Evolutionary conservation across 208 protist species (phyloP), one percentile per base, ranked within the genome.

Genomic region (Leishmania arabica): DNA sequence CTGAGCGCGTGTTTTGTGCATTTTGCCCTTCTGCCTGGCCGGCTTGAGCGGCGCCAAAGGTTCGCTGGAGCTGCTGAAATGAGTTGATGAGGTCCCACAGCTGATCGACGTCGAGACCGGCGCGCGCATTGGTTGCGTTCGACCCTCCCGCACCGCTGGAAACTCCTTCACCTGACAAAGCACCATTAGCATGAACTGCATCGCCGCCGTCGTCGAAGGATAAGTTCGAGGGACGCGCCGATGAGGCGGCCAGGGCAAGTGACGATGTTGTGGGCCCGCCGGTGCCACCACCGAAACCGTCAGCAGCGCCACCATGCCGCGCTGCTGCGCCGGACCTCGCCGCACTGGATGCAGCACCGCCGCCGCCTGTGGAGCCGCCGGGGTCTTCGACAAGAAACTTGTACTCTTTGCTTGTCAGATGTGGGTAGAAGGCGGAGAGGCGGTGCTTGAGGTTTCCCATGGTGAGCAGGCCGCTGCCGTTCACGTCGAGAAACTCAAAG

Each of bases 401-500:
- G 88, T 97, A 98, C 84, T 99, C 97, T 75, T 95, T 97, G 77
- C 84, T 96, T 17, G 95, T 97, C 82, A 99, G 86, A 64, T 98
- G 86, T 7, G 96, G 97, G 81, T 97, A 98, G 80, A 99, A 99
- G 47, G 95, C 94, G 42, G 92, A 93, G 78, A 99, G 90, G 27
- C 96, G 89, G 45, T 86, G 80, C 89, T 98, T 98, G 15, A 99
- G 86, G 62, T 93, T 91, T n/a, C 85, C 84, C 47, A 93, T 92
- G n/a, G 89, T 97, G 60, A 99, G 81, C 19, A 89, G 60, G 2
- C 93, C 95, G 70, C 90, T 96, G 42, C 91, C 90, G 42, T 91
- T 81, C 19, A 97, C 86, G 84, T 98, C 96, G 81, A 98, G 98
- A 77, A 99, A 99, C 53, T 93, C 87, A 78, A 99, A 99, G 8